Evolutionary conservation across 768 basidiomycete genomes (phyloP).

Genomic region (Lactarius tabidus): DNA sequence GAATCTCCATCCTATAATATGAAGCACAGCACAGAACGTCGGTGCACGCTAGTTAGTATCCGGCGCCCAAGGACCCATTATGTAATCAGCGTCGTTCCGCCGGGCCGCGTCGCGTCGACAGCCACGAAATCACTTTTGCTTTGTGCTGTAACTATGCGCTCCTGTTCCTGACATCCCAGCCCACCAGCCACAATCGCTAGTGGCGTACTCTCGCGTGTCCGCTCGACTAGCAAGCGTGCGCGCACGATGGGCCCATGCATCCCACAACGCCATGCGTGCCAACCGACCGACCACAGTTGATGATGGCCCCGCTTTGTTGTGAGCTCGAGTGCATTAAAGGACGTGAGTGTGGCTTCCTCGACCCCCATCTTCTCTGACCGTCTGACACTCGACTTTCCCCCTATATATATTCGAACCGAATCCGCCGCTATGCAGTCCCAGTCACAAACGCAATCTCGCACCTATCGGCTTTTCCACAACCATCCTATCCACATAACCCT

Average conservation of each 20-base stretch:
- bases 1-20: background rate
- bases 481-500: background rate
- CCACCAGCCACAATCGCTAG: background rate
- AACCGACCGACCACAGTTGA: background rate
- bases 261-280: background rate
- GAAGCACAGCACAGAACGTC: background rate
- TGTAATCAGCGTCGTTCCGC: background rate
- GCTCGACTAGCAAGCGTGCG: background rate
- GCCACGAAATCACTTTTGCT: background rate
- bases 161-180: background rate
- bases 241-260: background rate
- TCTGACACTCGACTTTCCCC: too few relatives aligned
- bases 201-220: background rate
- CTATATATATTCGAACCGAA: background rate
- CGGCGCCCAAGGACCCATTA: background rate
- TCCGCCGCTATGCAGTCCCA: background rate
- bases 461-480: background rate
- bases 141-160: background rate
- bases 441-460: slow-evolving; percentile 1
- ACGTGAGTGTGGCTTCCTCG: background rate
- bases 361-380: background rate
- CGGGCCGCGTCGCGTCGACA: too few relatives aligned
- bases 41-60: too few relatives aligned
- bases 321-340: background rate
- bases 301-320: background rate